Evolutionary conservation across 2,329 filamentous ascomycete species (phyloP), one percentile per base, ranked within the genome.

Genomic region (Blumeria graminis): DNA sequence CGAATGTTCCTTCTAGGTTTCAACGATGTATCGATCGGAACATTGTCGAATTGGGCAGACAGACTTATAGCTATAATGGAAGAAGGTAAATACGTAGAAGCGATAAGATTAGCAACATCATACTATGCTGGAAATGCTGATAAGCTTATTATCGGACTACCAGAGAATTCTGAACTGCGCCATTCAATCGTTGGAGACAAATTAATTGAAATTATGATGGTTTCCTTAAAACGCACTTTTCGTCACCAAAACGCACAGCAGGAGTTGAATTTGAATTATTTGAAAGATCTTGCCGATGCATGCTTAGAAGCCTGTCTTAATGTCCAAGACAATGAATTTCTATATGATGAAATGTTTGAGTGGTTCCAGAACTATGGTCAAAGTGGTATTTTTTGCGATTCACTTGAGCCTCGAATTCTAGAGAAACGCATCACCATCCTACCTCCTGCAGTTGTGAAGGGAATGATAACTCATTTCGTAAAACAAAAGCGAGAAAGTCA

Each of bases 21-120:
- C 70, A 92, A 90, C 65, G 90, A 96, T 65, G 73, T 95, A 43
- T 86, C 87, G 0, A 86, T 96, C 52, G 92, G 92, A 1, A 85
- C 84, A 4, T 70, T 98, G 36, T 96, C 92, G 0, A 98, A 98
- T 62, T 98, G 92, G 92, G 90, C 92, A 1, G 92, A 98, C 68
- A 77, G 92, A 43, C 72, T 98, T 16, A 81, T 95, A 61, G 89
- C 90, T 0, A 74, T 96, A 62, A 95, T 98, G 86, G 89, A 96
- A 67, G 80, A 88, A 57, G 92, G 92, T n/a, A 88, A 96, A 68
- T 94, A 94, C 65, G 84, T 98, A 60, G 84, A 81, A 11, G 89
- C 92, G 1, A 94, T 98, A 58, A 78, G 83, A 61, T 74, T 98
- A 58, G 93, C 90, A 9, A 94, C 88, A 0, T 84, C 84, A 0